phyloP scores from a whole-genome alignment of 225 moss, liverwort and hornwort species.

The Asterella californica region DNA sequence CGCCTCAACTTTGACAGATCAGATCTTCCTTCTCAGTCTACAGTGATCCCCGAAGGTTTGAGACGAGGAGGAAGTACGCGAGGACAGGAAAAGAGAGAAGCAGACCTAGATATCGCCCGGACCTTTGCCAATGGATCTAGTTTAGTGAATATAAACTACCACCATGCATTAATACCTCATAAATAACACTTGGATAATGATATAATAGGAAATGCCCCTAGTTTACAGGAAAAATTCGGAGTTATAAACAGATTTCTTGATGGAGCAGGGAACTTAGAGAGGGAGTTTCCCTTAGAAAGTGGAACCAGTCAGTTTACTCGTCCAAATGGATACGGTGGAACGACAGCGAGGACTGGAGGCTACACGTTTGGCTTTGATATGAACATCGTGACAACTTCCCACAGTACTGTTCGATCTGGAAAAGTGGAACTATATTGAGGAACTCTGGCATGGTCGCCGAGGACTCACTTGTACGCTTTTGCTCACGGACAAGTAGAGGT shows the following conservation, averaged over 20 bases:
- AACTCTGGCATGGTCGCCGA: neutral
- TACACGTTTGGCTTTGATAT: neutral
- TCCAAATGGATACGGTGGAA: neutral
- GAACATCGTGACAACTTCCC: neutral
- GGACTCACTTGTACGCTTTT: neutral
- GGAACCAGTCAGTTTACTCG: neutral
- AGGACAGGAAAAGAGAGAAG: neutral
- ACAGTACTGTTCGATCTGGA: neutral
- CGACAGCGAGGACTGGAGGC: neutral
- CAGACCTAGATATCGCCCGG: neutral
- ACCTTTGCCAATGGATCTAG: neutral
- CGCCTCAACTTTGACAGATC: neutral
- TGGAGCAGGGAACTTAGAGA: neutral
- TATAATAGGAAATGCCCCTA: neutral
- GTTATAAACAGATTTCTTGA: neutral
- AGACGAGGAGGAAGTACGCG: neutral
- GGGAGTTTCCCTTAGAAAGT: neutral
- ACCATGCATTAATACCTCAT: neutral
- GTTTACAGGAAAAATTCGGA: neutral
- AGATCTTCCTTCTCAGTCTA: neutral
- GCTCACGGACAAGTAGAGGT: neutral
- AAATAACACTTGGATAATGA: neutral
- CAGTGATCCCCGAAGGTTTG: neutral
- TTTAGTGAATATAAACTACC: neutral
- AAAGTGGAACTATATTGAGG: neutral